Evolutionary conservation across 225 moss, liverwort and hornwort genomes (phyloP), one percentile per base, ranked within the genome.

Genomic region (Sphagnum tenellum): DNA sequence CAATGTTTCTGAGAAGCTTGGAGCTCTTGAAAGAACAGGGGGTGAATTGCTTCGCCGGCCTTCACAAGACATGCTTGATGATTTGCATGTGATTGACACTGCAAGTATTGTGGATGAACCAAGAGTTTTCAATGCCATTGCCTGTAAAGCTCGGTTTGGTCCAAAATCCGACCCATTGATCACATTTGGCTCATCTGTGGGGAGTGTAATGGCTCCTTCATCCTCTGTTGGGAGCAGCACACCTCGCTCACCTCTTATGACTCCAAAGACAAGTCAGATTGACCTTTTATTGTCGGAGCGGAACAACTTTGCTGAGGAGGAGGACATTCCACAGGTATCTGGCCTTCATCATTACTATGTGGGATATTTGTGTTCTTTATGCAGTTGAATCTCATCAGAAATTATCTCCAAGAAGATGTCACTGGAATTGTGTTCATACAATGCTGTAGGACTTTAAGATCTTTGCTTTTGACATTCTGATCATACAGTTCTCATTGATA

Each of bases 61-160:
- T 66, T 95, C 94, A 49, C 86, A 95, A 81, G 94, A 89, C 68
- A 95, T 95, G 94, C 81, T 95, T 50, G 94, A 95, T 72, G 94
- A 92, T 70, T 71, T 95, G 57, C 94, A 95, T 71, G 94, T 91
- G 77, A 89, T 95, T 46, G 94, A 95, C 78, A 80, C 94, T 66
- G 94, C 94, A 45, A 95, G 91, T 77, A 91, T 95, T 67, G 70
- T 91, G 66, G 92, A 89, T 50, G 83, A 87, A 65, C 87, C 87
- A 58, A 88, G 86, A 73, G 87, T 79, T 56, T 29, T 29, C 29
- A 91, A 73, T 74, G 29, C 29, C 29, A 29, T 29, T 29, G 81
- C 86, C 71, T 83, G 81, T 72, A 95, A 91, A 74, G 86, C 86
- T 47, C 91, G 94, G 59, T 95, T 95, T 77, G 94, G 84, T 54